Percentiles rank a stretch among this genome's conserved stretches.
phyloP scores from a whole-genome alignment of 768 basidiomycete species.

The Suillus subluteus region DNA sequence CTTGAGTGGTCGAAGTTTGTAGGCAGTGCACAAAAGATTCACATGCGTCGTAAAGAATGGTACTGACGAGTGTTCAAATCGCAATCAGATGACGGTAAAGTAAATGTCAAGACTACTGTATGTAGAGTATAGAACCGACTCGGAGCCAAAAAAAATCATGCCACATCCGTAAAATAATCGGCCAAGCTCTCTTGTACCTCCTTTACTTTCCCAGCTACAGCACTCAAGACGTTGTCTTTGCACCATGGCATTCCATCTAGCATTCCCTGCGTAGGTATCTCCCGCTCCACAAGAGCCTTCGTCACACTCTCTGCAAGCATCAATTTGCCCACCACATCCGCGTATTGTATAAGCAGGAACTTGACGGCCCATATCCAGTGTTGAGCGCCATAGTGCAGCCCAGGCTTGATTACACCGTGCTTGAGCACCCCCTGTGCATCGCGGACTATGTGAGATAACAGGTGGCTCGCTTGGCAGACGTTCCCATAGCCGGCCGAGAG shows the following conservation, averaged over 20 bases:
- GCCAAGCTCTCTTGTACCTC: constrained; percentile 51
- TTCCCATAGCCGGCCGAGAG: constrained; percentile 48
- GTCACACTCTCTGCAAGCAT: constrained; percentile 52
- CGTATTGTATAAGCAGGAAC: constrained; percentile 44
- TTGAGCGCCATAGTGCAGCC: constrained; percentile 47
- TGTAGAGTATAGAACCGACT: neutral
- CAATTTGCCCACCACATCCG: constrained; percentile 49
- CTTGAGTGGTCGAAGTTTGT: neutral
- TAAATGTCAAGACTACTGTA: neutral
- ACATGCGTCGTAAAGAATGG: neutral
- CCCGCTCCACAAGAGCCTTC: constrained; percentile 47
- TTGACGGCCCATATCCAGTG: constrained; percentile 42
- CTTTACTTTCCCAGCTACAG: constrained; percentile 46
- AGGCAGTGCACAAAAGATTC: neutral
- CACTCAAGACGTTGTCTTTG: constrained; percentile 45
- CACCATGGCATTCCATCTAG: constrained; percentile 50
- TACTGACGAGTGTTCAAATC: neutral
- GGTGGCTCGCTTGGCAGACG: constrained; percentile 47
- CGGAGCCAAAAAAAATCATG: constrained; percentile 18
- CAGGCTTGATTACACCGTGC: constrained; percentile 50
- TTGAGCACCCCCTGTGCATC: constrained; percentile 42
- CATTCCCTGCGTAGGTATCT: constrained; percentile 43
- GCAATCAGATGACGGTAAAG: neutral
- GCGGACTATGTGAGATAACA: constrained; percentile 42
- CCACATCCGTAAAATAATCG: constrained; percentile 50